Evolutionary conservation across 176 grass and related monocot genomes (phyloP), one percentile per base, ranked within the genome.

Genomic region (Oryza officinalis): DNA sequence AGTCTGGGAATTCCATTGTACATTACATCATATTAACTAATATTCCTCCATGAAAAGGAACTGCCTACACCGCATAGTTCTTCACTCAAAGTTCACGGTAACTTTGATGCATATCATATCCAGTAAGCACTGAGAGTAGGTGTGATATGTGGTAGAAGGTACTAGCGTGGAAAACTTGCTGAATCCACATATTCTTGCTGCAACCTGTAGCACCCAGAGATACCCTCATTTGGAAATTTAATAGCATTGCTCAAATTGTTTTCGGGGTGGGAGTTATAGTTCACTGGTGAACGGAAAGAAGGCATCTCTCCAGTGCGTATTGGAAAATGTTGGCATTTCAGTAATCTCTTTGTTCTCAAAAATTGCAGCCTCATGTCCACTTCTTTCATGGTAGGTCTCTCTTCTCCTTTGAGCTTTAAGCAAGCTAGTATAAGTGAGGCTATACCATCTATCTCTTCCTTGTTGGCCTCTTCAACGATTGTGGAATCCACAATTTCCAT

Each of bases 301-400:
- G 43, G 43, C 43, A 11, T 45, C 43, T 6, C 43, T 45, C 43
- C 43, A 2, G 43, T 45, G 43, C 43, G 46, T 79, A 8, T 9
- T 67, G 0, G 13, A 5, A 37, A 13, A 38, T 5, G 13, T 13
- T 75, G 64, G 33, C 6, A 2, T 44, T 57, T 75, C 72, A 52
- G 38, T 12, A 65, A 13, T 12, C 77, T 92, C 32, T 3, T 86
- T 23, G 69, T 88, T 74, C 50, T 85, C 0, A 88, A 20, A 17
- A 88, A 31, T 13, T 88, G 86, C 25, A 92, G 47, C 59, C 82
- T 82, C 81, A 93, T 90, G 0, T 83, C 84, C 32, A 93, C 81
- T 76, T 93, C 87, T n/a, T n/a, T n/a, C n/a, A n/a, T n/a, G n/a
- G n/a, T n/a, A n/a, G n/a, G n/a, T n/a, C n/a, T n/a, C n/a, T 91